Base-by-base conservation (phyloP, 495 filamentous ascomycete species). In the Cercophora scortea region DNA sequence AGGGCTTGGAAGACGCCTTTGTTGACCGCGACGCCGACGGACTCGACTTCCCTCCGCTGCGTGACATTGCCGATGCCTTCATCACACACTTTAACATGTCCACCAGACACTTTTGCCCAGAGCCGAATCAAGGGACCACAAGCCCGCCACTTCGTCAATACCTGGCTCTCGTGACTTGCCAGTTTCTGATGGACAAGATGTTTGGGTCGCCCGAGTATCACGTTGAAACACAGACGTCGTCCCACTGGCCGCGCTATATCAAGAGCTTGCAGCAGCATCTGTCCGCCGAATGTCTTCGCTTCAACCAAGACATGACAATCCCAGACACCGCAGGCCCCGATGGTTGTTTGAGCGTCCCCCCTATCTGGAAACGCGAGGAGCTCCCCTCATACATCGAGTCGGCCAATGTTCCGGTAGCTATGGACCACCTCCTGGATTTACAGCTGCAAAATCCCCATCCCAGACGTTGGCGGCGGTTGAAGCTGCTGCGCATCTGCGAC, bases 171-270 rank as follows among this genome's bases (percentile, higher is more conserved):
- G 11, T 54, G 32, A 42, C 51, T 1, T 42, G 45, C 32, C 51
- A 54, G 45, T 54, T 54, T 25, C 25, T 54, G 8, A 48, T 54
- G 45, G 45, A 32, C 19, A 54, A 48, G 39, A 54, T 54, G 19
- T 38, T 54, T 8, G 45, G 35, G 15, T 54, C 51, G 9, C 16
- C 19, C 19, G 51, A 54, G 51, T 54, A 34, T 39, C 39, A 10
- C 19, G 5, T 2, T 25, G 47, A 54, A 18, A n/a, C 34, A 12
- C n/a, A 36, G 1, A 18, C 19, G 12, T 7, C 17, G 8, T 54
- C 51, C n/a, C 51, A 54, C 17, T 54, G 51, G 51, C 51, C 45
- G 9, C 33, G 51, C 12, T 54, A 54, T n/a, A 25, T 54, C 39
- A 43, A 34, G 6, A 43, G 32, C 25, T 18, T 54, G 32, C 44